Conservation (phyloP, 192 early-diverging fungal species). For the Coemansia sp. region DNA sequence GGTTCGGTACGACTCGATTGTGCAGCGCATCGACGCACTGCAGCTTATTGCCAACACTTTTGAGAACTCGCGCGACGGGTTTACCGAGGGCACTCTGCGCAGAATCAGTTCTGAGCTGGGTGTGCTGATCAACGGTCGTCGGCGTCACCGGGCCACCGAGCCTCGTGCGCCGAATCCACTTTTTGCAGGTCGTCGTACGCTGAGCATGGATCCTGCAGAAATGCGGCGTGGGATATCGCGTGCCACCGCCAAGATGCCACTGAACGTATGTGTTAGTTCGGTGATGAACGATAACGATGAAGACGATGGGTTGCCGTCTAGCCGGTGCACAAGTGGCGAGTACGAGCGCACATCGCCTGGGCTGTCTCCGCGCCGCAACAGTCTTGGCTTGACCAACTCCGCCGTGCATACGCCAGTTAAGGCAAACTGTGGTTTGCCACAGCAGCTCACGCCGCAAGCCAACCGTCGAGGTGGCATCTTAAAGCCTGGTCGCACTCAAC, state of each 20-base stretch:
- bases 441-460: conserved; percentile 46
- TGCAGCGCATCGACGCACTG: conserved; percentile 36
- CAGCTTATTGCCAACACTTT: conserved; percentile 52
- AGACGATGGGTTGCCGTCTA: neutral
- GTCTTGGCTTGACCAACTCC: neutral
- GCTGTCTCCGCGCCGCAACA: conserved; percentile 4
- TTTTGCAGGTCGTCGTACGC: conserved; percentile 8
- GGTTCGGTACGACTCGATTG: conserved; percentile 25
- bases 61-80: conserved; percentile 52
- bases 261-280: neutral
- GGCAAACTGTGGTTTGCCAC: neutral
- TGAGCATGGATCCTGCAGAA: conserved; percentile 30
- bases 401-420: neutral
- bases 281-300: neutral
- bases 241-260: neutral
- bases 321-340: conserved; percentile 1
- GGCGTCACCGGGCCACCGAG: conserved; percentile 14
- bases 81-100: conserved; percentile 36
- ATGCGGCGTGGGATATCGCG: conserved; percentile 10
- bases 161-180: neutral
- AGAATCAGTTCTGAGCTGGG: conserved; percentile 49
- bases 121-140: conserved; percentile 34
- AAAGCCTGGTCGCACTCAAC: conserved; percentile 32
- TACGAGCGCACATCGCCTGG: neutral
- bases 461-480: conserved; percentile 37